Conservation (phyloP, 805 yeast genomes). For the Candida broadrunensis region DNA sequence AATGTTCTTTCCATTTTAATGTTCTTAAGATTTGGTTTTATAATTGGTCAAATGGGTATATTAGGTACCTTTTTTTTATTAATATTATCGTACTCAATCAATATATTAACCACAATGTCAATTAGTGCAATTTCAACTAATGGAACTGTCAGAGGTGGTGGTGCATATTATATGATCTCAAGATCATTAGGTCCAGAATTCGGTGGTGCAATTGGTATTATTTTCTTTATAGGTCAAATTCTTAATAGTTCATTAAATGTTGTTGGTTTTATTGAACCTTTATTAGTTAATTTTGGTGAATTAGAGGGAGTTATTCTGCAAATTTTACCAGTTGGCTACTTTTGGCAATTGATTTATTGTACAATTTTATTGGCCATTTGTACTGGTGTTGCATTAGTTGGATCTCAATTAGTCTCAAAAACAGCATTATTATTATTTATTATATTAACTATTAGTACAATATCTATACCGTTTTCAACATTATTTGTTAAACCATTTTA, state of each 20-base stretch:
- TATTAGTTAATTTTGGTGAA: slow-evolving; percentile 73
- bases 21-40: slow-evolving; percentile 94
- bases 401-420: slow-evolving; percentile 75
- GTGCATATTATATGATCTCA: slow-evolving; percentile 96
- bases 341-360: slow-evolving; percentile 70
- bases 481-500: slow-evolving; percentile 55
- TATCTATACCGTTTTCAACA: slow-evolving; percentile 79
- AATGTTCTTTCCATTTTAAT: slow-evolving; percentile 91
- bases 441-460: slow-evolving; percentile 63
- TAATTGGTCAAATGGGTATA: slow-evolving; percentile 91
- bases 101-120: slow-evolving; percentile 81
- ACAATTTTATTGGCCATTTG: slow-evolving; percentile 67
- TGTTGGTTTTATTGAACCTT: slow-evolving; percentile 92
- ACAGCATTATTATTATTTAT: slow-evolving; percentile 77
- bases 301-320: slow-evolving; percentile 52
- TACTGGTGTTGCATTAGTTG: slow-evolving; percentile 73
- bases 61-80: slow-evolving; percentile 70
- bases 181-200: slow-evolving; percentile 96
- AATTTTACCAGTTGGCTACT: slow-evolving; percentile 65
- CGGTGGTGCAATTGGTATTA: slow-evolving; percentile 96
- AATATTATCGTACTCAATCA: slow-evolving; percentile 71
- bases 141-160: slow-evolving; percentile 97
- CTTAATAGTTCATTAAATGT: slow-evolving; percentile 89
- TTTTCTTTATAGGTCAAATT: slow-evolving; percentile 92
- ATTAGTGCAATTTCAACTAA: slow-evolving; percentile 96